Evolutionary conservation across 352 stramenopile species (phyloP).

Genomic region (Phytopythium cucurbitacearum): DNA sequence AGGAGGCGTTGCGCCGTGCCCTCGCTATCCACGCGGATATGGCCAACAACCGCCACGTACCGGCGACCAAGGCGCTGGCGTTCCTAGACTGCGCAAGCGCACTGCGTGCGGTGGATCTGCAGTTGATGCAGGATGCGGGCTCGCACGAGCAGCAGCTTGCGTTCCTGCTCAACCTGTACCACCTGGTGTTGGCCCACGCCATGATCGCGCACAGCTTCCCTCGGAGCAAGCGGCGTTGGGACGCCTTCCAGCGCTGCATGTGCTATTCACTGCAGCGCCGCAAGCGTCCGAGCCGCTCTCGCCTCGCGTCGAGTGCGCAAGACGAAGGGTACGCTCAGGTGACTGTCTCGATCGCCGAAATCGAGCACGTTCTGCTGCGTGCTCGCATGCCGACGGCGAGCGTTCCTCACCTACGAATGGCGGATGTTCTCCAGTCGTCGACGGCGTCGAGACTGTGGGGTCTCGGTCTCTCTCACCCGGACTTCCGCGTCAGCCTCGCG

Average conservation of each 20-base stretch:
- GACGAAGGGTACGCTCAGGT: conserved; percentile 19
- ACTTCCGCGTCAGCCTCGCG: conserved; percentile 77
- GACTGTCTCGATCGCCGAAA: conserved; percentile 67
- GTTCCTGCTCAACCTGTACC: conserved; percentile 83
- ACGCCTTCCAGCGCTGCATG: conserved; percentile 48
- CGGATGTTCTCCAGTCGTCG: conserved; percentile 5
- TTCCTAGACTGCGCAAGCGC: conserved; percentile 70
- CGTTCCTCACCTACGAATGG: conserved; percentile 38
- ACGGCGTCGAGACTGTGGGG: conserved; percentile 8
- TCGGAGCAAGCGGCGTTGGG: conserved; percentile 52
- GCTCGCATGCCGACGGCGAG: conserved; percentile 42
- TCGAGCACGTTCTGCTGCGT: conserved; percentile 71
- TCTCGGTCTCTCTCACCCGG: conserved; percentile 52
- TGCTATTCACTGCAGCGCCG: conserved; percentile 53
- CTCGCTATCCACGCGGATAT: conserved; percentile 32
- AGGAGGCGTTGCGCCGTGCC: conserved; percentile 23
- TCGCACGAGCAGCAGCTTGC: conserved; percentile 63
- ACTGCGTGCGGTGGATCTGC: conserved; percentile 52
- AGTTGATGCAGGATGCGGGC: conserved; percentile 23
- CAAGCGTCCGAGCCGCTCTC: background rate
- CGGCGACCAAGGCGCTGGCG: conserved; percentile 43
- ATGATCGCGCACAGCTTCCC: conserved; percentile 70
- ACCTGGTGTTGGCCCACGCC: conserved; percentile 67
- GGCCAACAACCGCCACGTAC: conserved; percentile 27
- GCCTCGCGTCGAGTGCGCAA: background rate